phyloP scores from a whole-genome alignment of 2,329 filamentous ascomycete genomes.

The Thelonectria blattea region DNA sequence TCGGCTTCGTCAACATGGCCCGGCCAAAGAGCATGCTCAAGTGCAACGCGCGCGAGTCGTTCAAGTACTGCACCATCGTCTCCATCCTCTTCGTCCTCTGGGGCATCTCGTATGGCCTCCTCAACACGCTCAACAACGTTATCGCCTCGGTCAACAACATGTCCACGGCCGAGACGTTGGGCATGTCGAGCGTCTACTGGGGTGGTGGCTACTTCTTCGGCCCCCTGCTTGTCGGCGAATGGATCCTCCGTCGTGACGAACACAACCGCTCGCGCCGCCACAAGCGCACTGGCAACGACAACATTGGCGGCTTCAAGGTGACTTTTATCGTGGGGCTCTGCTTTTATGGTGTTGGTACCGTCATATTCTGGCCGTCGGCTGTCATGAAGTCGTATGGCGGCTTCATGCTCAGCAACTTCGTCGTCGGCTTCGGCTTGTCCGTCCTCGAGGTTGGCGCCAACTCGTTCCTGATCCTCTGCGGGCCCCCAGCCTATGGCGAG shows the following conservation, averaged over 20 bases:
- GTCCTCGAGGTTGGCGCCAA: constrained; percentile 84
- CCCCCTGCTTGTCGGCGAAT: constrained; percentile 71
- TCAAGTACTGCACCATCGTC: constrained; percentile 76
- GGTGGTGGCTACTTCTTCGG: constrained; percentile 73
- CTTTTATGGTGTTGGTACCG: constrained; percentile 77
- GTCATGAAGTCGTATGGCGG: constrained; percentile 77
- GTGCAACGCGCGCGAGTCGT: constrained; percentile 66
- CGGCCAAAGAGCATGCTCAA: constrained; percentile 74
- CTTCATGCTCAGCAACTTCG: constrained; percentile 75
- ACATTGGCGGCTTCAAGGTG: constrained; percentile 73
- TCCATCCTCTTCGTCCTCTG: constrained; percentile 85
- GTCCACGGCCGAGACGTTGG: constrained; percentile 66
- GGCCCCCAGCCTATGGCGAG: constrained; percentile 74
- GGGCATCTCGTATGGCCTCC: constrained; percentile 88
- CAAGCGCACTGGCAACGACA: constrained; percentile 47
- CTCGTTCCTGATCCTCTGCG: constrained; percentile 74
- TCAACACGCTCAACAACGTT: constrained; percentile 79
- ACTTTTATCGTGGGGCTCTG: constrained; percentile 79
- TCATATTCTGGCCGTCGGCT: constrained; percentile 85
- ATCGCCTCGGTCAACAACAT: constrained; percentile 69
- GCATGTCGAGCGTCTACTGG: constrained; percentile 74
- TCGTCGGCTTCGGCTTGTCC: constrained; percentile 78
- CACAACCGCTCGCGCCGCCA: constrained; percentile 56
- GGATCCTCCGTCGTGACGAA: constrained; percentile 72
- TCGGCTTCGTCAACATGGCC: constrained; percentile 77